Base-by-base conservation (phyloP, 2,329 filamentous ascomycete species). In the Colletotrichum agaves region DNA sequence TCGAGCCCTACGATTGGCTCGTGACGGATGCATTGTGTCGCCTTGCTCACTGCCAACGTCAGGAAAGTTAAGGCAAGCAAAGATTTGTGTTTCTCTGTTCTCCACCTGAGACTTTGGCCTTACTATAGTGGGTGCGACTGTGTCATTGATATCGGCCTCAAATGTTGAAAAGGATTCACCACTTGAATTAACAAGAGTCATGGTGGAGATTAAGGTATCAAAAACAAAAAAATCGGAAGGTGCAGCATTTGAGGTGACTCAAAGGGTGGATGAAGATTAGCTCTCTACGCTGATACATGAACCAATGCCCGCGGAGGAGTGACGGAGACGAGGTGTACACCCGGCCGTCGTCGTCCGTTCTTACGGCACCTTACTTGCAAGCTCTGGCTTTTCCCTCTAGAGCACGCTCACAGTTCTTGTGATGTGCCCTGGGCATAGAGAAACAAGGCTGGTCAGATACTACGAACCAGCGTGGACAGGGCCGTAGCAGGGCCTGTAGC, bases 21-120 rank as follows among this genome's bases (percentile, higher is more conserved):
- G 13, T 10, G 15, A 33, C 33, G 37, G 31, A 7, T 35, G 35
- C 39, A 23, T 23, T 13, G 37, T 52, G 31, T 27, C 17, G 31
- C 63, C 6, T 39, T 58, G 31, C 31, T 58, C 60, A 63, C 52
- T 52, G 64, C 64, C 52, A 21, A 46, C 52, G 52, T 23, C 31
- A 37, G 17, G 60, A 35, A 46, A 43, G 21, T 44, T 19, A 15
- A 39, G 31, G 37, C 37, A 52, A 63, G 31, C 57, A 52, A 19
- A 23, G 33, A 37, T 53, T 53, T 12, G 59, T 11, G 31, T 11
- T 23, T 13, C 6, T 5, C 21, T 17, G 21, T n/a, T 37, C 33
- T 33, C 19, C 44, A 33, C 57, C 43, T n/a, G 33, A 59, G 27
- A 10, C 27, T 35, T 61, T 61, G 58, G 58, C 58, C 35, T 41